A percentile compares a stretch with the other conserved stretches of the same genome.
Conservation (phyloP, 352 stramenopile species). For the Globisporangium abappressorium region DNA sequence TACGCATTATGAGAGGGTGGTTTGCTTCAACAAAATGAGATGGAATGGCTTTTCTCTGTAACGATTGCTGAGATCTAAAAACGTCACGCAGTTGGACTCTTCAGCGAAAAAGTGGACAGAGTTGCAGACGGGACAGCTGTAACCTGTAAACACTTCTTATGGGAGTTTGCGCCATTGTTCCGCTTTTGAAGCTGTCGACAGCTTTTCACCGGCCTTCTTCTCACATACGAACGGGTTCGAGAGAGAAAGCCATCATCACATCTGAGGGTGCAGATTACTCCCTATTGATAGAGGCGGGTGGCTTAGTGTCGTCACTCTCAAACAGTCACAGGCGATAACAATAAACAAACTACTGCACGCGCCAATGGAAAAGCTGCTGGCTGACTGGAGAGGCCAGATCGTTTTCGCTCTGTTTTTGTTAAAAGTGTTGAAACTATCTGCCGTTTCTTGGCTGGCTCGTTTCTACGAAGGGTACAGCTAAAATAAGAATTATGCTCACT, state of each 20-base stretch:
- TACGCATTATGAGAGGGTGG: neutral
- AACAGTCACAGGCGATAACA: too few relatives aligned
- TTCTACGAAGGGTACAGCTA: neutral
- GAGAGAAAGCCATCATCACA: neutral
- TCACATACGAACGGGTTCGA: neutral
- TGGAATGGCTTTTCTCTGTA: neutral
- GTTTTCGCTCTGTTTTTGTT: neutral
- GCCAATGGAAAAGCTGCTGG: neutral
- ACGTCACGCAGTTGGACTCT: conserved; percentile 14
- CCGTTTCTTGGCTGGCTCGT: neutral
- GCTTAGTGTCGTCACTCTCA: too few relatives aligned
- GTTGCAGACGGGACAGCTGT: neutral
- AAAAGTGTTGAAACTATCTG: neutral
- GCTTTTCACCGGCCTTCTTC: neutral
- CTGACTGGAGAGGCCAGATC: neutral
- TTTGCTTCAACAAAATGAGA: neutral
- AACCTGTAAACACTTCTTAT: neutral
- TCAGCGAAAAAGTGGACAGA: conserved; percentile 9
- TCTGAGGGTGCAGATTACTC: neutral
- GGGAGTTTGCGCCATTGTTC: neutral
- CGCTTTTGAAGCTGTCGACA: neutral
- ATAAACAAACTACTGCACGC: too few relatives aligned
- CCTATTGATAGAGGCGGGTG: neutral
- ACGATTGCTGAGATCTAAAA: neutral
- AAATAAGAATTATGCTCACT: neutral